Percentiles rank a stretch among this genome's conserved stretches.
phyloP scores from a whole-genome alignment of 2,329 filamentous ascomycete species.

The Stylonectria norvegica region DNA sequence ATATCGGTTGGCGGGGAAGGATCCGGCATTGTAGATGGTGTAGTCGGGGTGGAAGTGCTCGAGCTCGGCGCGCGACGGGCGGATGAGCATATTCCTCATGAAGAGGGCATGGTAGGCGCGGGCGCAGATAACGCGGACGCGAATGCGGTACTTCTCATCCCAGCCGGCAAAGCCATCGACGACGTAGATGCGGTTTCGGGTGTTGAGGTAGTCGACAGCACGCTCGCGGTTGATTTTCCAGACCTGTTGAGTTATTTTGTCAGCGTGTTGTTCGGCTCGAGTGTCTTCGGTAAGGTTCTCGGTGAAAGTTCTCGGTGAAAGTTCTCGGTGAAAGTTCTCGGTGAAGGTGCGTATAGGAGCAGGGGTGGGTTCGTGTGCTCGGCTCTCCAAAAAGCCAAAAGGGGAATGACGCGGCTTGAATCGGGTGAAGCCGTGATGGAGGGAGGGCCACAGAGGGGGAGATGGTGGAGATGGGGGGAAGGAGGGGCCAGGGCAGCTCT shows the following conservation, averaged over 20 bases:
- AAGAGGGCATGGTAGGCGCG: slow-evolving; percentile 99
- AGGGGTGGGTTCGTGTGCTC: slow-evolving; percentile 6
- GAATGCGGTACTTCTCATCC: slow-evolving; percentile 98
- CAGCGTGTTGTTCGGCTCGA: slow-evolving; percentile 13
- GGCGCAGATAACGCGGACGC: slow-evolving; percentile 95
- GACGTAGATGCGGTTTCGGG: slow-evolving; percentile 96
- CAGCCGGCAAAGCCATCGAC: slow-evolving; percentile 96
- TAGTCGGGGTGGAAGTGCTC: slow-evolving; percentile 99
- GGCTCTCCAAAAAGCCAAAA: slow-evolving; percentile 12
- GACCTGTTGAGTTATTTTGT: slow-evolving; percentile 58
- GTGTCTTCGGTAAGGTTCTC: too few species aligned
- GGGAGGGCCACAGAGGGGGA: too few species aligned
- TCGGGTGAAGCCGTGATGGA: slow-evolving; percentile 25
- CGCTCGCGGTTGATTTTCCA: slow-evolving; percentile 99
- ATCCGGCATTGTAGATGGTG: slow-evolving; percentile 98
- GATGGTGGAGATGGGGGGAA: slow-evolving; percentile 4
- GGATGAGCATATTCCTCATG: slow-evolving; percentile 99
- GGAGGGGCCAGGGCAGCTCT: slow-evolving; percentile 20
- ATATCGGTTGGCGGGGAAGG: slow-evolving; percentile 97
- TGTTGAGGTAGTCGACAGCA: slow-evolving; percentile 99
- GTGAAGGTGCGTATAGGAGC: slow-evolving; percentile 1
- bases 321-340: too few species aligned
- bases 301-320: too few species aligned
- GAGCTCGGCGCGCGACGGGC: slow-evolving; percentile 84
- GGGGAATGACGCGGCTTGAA: slow-evolving; percentile 7